Evolutionary conservation across 1,139 yeast genomes (phyloP), one percentile per base, ranked within the genome.

Genomic region (Taphrina confusa): DNA sequence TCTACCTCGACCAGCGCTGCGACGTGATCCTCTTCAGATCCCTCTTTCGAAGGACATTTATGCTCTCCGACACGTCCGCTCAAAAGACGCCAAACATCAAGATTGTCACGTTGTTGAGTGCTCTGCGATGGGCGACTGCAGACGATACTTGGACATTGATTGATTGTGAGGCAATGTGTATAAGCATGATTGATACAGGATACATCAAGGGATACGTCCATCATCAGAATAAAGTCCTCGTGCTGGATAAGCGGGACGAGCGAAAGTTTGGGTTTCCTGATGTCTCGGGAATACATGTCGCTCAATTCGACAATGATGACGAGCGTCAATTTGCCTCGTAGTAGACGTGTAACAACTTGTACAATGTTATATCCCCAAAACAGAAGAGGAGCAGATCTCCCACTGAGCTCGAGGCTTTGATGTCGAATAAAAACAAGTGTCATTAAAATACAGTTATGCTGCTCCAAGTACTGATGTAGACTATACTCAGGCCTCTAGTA

Each of bases 121-220:
- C 66, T n/a, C 36, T 65, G 6, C 51, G 46, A 28, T 52, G 61
- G 40, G 62, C 66, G 11, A 62, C 58, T 27, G 37, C 31, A 14
- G 64, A 62, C 30, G 44, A 60, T 47, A 50, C 61, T 34, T 33
- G 66, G 66, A 47, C 66, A 63, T 22, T 64, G 63, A 63, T 67
- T 8, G 66, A 66, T 11, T 67, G 72, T 1, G 79, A 76, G 60
- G 67, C 70, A 34, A 63, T 74, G 5, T 71, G 73, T 49, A 69
- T 72, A 6, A 67, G 72, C 45, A 67, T 76, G 39, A 71, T 74
- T 11, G 68, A 71, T 42, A 71, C 69, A 40, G 75, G 75, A 9
- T 68, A 67, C 58, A 66, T 75, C 61, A 72, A 68, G 60, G 78
- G 73, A 5, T 72, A 73, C 27, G 65, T 75, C 31, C 58, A 37